Evolutionary conservation across 2,329 filamentous ascomycete species (phyloP), one percentile per base, ranked within the genome.

Genomic region (Periconia sp.): DNA sequence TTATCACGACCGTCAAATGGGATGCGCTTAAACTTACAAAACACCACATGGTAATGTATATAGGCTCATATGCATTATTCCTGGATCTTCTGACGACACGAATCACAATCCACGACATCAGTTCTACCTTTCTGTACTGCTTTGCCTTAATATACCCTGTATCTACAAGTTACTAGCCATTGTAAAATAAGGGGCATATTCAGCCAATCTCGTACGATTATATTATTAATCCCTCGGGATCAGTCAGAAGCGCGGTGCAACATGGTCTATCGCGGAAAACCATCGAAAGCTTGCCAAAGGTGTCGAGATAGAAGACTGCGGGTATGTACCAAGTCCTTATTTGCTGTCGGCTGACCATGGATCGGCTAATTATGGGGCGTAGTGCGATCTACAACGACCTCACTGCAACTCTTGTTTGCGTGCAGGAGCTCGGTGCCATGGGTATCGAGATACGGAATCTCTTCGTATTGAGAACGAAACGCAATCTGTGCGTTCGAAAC

Each of bases 381-480:
- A 70, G 67, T 68, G 67, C 44, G 59, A 70, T 56, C 60, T 64
- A 11, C 54, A 58, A 33, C 54, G 49, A 20, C 59, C 59, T 6
- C 54, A 45, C 31, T 69, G 67, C 42, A 57, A 59, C 47, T 61
- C 61, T 9, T 70, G 66, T 41, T 37, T 57, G 18, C 61, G 65
- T 41, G 61, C 53, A 18, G 52, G 54, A 6, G 43, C 42, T 15
- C 23, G 44, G 42, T 70, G 66, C 49, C 40, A 49, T 19, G 66
- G 66, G 17, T 70, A 69, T 42, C 60, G 64, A n/a, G 61, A 68
- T 45, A 64, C 60, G 1, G 45, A 52, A 1, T 54, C 50, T 6
- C 50, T 70, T 18, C 62, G 63, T 13, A 59, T 70, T 44, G 55
- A 35, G 40, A 58, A 70, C 45, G 52, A 70, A 33, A 68, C 64